Conservation (phyloP, 2,329 filamentous ascomycete species). For the Xylaria hypoxylon region DNA sequence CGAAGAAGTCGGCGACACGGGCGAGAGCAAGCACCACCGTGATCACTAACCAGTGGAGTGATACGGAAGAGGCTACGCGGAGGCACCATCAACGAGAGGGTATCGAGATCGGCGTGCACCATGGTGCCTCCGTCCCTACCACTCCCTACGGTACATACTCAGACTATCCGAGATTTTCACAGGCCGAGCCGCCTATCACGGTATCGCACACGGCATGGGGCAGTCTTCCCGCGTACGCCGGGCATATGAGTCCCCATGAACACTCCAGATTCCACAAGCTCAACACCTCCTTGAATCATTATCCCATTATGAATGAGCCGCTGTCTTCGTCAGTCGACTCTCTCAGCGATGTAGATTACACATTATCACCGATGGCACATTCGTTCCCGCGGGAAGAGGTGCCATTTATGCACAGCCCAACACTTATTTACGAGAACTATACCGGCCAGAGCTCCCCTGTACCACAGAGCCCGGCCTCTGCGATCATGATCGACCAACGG, state of each 20-base stretch:
- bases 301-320: constrained; percentile 62
- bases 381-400: constrained; percentile 66
- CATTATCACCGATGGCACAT: constrained; percentile 66
- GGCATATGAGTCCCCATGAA: constrained; percentile 53
- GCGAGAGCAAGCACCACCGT: constrained; percentile 60
- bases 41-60: constrained; percentile 55
- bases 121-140: constrained; percentile 56
- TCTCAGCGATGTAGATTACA: constrained; percentile 71
- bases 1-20: constrained; percentile 62
- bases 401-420: constrained; percentile 66
- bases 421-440: constrained; percentile 69
- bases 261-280: constrained; percentile 60
- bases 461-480: constrained; percentile 66
- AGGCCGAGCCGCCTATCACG: constrained; percentile 57
- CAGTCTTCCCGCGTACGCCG: constrained; percentile 59
- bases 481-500: constrained; percentile 67
- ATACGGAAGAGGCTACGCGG: constrained; percentile 53
- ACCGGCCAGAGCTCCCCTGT: constrained; percentile 64
- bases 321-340: constrained; percentile 69
- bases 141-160: constrained; percentile 54
- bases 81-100: constrained; percentile 54
- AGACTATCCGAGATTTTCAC: constrained; percentile 65
- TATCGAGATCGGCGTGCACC: constrained; percentile 53
- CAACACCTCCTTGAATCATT: constrained; percentile 52
- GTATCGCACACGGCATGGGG: constrained; percentile 60